These are phyloP conservation scores for Nyssa sinensis DNA, from an alignment of 148 eudicot genomes.

Conservation along the genomic window DNA sequence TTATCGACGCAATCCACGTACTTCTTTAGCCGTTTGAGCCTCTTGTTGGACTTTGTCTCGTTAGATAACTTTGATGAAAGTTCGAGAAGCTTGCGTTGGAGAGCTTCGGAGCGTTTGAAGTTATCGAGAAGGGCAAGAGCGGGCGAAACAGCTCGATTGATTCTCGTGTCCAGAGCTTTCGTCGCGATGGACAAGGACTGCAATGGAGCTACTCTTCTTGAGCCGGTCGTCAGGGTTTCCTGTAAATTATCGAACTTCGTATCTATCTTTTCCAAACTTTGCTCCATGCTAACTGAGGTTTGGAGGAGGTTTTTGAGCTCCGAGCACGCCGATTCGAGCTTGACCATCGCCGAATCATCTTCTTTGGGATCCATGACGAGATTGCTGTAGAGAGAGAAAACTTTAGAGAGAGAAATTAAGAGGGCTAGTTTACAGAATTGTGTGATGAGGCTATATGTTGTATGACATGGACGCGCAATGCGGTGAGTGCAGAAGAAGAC, in stretches of 20 bases:
- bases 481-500: neutral
- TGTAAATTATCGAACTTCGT: conserved; percentile 20
- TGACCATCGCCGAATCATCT: conserved; percentile 24
- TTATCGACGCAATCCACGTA: conserved; percentile 41
- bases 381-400: neutral
- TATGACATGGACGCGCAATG: neutral
- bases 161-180: conserved; percentile 42
- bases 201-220: conserved; percentile 38
- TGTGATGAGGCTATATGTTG: neutral
- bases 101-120: conserved; percentile 39
- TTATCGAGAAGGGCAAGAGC: conserved; percentile 41
- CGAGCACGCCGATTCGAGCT: conserved; percentile 30
- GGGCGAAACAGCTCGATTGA: conserved; percentile 47
- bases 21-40: conserved; percentile 31
- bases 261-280: conserved; percentile 27
- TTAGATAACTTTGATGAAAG: conserved; percentile 21
- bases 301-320: conserved; percentile 36
- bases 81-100: conserved; percentile 30
- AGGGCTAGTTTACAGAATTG: neutral
- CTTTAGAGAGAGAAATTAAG: neutral
- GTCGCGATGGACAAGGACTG: conserved; percentile 42
- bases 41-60: conserved; percentile 15
- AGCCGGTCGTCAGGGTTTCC: conserved; percentile 25
- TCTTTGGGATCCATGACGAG: conserved; percentile 18
- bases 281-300: conserved; percentile 16